phyloP scores from a whole-genome alignment of 352 stramenopile genomes.

The Phytophthora multivora region DNA sequence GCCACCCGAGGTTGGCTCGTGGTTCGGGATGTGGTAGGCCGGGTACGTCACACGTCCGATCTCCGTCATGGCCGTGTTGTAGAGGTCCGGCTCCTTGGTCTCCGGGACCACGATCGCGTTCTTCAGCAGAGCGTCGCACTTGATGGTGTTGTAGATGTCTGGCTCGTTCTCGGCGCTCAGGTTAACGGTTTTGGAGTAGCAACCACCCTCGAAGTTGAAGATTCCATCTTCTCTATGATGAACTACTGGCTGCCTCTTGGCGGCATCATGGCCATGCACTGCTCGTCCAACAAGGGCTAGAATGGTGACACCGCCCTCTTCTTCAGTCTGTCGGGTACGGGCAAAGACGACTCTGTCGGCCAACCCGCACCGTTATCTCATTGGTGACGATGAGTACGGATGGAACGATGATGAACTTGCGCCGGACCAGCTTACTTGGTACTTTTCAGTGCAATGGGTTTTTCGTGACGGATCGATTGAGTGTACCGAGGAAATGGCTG shows the following conservation, averaged over 20 bases:
- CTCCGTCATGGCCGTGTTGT: slow-evolving; percentile 96
- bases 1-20: slow-evolving; percentile 86
- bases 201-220: slow-evolving; percentile 99
- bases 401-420: slow-evolving; percentile 98
- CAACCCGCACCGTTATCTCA: slow-evolving; percentile 85
- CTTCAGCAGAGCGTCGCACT: slow-evolving; percentile 96
- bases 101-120: slow-evolving; percentile 91
- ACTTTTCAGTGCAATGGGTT: too few species aligned
- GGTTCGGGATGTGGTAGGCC: slow-evolving; percentile 98
- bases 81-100: slow-evolving; percentile 93
- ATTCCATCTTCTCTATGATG: slow-evolving; percentile 98
- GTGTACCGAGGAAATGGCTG: too few species aligned
- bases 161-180: slow-evolving; percentile 95
- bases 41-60: slow-evolving; percentile 99
- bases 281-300: slow-evolving; percentile 97
- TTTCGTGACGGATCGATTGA: too few species aligned
- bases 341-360: slow-evolving; percentile 93
- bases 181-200: slow-evolving; percentile 99
- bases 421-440: too few species aligned
- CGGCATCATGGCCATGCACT: slow-evolving; percentile 98
- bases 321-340: slow-evolving; percentile 94
- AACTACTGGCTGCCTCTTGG: slow-evolving; percentile 98
- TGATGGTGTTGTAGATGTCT: slow-evolving; percentile 98
- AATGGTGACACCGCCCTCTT: slow-evolving; percentile 97
- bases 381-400: slow-evolving; percentile 94